Conservation (phyloP, 345 rosid genomes). For the Sonneratia caseolaris region DNA sequence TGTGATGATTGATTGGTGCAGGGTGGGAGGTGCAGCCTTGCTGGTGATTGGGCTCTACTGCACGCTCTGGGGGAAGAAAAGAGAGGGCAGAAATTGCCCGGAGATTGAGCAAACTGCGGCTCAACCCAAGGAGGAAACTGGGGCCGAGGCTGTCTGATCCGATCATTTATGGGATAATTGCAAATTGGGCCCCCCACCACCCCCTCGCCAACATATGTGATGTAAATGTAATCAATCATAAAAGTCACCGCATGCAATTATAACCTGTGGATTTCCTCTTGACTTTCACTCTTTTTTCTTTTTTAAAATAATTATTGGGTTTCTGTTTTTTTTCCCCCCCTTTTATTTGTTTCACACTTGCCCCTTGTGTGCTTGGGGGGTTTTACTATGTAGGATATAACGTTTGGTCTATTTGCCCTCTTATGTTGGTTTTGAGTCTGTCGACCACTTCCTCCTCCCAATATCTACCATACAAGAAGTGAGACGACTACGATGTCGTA, state of each 20-base stretch:
- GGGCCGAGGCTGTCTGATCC: neutral
- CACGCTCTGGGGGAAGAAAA: conserved; percentile 78
- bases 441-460: too few species aligned
- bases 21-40: conserved; percentile 59
- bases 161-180: too few species aligned
- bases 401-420: too few species aligned
- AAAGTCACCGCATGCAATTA: neutral
- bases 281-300: neutral
- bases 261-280: neutral
- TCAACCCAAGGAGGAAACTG: neutral
- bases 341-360: too few species aligned
- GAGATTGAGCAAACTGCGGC: neutral
- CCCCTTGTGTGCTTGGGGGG: too few species aligned
- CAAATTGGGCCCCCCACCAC: neutral
- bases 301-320: too few species aligned
- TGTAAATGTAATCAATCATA: too few species aligned
- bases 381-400: too few species aligned
- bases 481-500: too few species aligned
- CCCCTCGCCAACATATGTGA: neutral
- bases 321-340: too few species aligned
- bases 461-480: too few species aligned
- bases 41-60: conserved; percentile 69
- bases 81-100: conserved; percentile 26
- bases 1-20: conserved; percentile 16
- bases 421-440: too few species aligned